Base-by-base conservation (phyloP, 139 green algal species). In the Picochlorum sp. region DNA sequence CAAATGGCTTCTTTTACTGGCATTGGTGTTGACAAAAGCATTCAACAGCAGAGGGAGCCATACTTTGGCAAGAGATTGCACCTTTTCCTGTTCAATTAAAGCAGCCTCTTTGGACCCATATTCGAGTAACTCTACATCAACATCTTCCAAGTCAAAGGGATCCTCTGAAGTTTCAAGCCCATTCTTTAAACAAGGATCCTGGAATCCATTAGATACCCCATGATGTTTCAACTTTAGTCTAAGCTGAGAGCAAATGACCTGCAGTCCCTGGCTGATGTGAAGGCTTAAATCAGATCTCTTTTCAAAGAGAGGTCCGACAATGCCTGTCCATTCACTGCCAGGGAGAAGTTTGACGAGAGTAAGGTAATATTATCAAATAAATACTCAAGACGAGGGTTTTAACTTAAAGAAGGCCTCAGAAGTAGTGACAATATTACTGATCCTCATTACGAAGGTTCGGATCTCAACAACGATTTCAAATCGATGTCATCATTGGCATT, bases 41-140 rank as follows among this genome's bases (percentile, higher is more conserved):
- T 87, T 89, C 65, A 89, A 88, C 58, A 97, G 73, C 39, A 94
- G 61, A 3, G 72, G 72, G 54, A 98, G 54, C 81, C 91, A 97
- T 57, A 90, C 86, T 29, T 73, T 72, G 12, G 77, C 61, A 18
- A 81, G 78, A 0, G 30, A 54, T 7, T 69, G 47, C 44, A 97
- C 40, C 18, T 73, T 80, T 4, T 39, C 18, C 16, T 56, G 33
- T 12, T 65, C 65, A 9, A 63, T 47, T 36, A 68, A 63, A 0
- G 43, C 8, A 2, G 64, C 16, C 20, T 53, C 44, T n/a, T 41
- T 9, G 35, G 35, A 12, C 35, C 9, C 12, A 9, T 41, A 9
- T 41, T 41, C 35, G 10, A 41, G 35, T 41, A n/a, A 6, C 16
- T 26, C 16, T n/a, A n/a, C n/a, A 50, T 26, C 12, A 22, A 40